Conservation (phyloP, 2,329 filamentous ascomycete genomes). For the Alternaria brassicae region DNA sequence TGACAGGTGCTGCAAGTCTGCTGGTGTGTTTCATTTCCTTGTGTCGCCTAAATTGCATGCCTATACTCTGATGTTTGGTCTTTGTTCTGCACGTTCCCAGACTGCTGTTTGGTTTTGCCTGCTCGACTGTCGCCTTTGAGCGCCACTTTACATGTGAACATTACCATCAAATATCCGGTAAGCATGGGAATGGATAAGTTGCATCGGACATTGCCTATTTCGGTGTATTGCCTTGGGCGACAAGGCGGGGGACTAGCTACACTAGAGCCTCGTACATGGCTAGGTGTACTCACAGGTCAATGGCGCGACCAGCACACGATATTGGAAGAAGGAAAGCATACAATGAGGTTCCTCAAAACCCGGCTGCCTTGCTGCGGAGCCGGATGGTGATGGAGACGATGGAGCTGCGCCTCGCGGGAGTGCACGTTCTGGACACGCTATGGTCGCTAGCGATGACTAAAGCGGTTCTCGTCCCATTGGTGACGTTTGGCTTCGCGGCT, state of each 20-base stretch:
- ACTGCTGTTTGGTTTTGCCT: too few relatives aligned
- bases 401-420: slow-evolving; percentile 3
- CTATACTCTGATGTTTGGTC: too few relatives aligned
- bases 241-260: neutral
- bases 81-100: too few relatives aligned
- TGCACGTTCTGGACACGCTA: neutral
- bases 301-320: neutral
- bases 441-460: slow-evolving; percentile 5
- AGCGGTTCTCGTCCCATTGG: slow-evolving; percentile 7
- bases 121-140: neutral
- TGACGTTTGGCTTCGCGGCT: slow-evolving; percentile 19
- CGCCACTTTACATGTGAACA: neutral
- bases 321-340: neutral
- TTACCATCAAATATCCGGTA: neutral
- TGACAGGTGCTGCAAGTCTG: too few relatives aligned
- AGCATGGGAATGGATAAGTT: neutral
- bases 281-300: neutral
- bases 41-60: too few relatives aligned
- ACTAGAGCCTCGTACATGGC: neutral
- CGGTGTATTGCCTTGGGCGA: neutral
- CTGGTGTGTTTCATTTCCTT: too few relatives aligned
- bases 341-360: neutral
- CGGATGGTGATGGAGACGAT: neutral
- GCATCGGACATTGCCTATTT: slow-evolving; percentile 1
- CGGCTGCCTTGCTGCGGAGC: neutral